Base-by-base conservation (phyloP, 2,329 filamentous ascomycete species). In the Colletotrichum noveboracense region DNA sequence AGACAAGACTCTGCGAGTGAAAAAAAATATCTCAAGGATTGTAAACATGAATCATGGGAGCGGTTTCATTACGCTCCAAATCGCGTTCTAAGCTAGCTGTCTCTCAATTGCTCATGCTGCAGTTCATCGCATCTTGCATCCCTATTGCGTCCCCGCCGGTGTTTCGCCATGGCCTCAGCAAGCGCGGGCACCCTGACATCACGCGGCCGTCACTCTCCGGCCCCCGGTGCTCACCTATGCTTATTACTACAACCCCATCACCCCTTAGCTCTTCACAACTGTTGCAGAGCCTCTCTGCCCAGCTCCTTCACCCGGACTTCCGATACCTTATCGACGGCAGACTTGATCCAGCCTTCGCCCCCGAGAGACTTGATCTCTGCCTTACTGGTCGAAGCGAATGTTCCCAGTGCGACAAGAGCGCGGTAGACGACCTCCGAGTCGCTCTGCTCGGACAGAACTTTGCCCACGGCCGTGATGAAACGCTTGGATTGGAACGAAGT, bases 361-460 rank as follows among this genome's bases (percentile, higher is more conserved):
- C 84, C 85, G 7, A 89, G 79, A 32, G 84, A 86, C 79, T 81
- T 86, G 38, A 85, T 86, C 76, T 85, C 85, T 4, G 85, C 85
- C 66, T 83, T 84, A 2, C 84, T 86, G n/a, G 92, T 88, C 16
- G 94, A 28, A 83, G 95, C 83, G 75, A 97, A 82, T 2, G 96
- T 99, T 1, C 97, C 97, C 1, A 96, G 85, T 0, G 95, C 95
- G 8, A 98, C 94, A 7, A 98, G 88, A 0, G 92, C 92, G 26
- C 97, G 92, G 82, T 96, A 98, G 5, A 97, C 86, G 1, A 95
- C 94, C 82, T 98, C 97, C 0, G 93, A 91, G 79, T 98, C 96
- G 4, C 88, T 91, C 77, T 95, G 93, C 5, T 88, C 89, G 7
- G 87, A 85, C 2, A 98, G 84, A 1, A 96, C 89, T 71, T 89